Evolutionary conservation across 768 basidiomycete species (phyloP).

Genomic region (Gloeophyllum trabeum): DNA sequence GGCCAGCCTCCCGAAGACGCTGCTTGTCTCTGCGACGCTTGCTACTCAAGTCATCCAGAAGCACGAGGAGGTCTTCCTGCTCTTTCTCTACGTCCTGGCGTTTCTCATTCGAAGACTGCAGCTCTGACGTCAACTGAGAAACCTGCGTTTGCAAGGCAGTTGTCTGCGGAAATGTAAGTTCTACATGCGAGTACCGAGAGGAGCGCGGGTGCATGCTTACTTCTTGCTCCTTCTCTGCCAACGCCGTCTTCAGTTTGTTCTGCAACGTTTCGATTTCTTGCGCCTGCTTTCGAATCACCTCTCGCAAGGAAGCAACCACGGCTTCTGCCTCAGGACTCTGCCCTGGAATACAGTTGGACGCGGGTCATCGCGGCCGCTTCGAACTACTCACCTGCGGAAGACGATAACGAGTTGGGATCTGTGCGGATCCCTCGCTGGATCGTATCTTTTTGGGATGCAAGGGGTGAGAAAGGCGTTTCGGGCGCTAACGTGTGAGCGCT

Average conservation of each 20-base stretch:
- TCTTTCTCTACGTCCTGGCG: conserved; percentile 86
- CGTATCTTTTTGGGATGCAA: conserved; percentile 35
- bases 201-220: conserved; percentile 14
- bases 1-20: conserved; percentile 55
- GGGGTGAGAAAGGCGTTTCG: neutral
- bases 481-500: conserved; percentile 18
- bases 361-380: neutral
- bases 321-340: conserved; percentile 69
- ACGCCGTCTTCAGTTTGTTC: conserved; percentile 37
- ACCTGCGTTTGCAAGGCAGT: conserved; percentile 35
- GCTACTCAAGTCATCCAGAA: conserved; percentile 82
- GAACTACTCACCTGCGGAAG: conserved; percentile 41
- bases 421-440: conserved; percentile 62
- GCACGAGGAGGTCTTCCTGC: conserved; percentile 89
- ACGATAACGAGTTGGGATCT: conserved; percentile 55
- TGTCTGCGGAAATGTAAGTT: conserved; percentile 19
- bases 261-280: conserved; percentile 66
- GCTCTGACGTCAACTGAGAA: conserved; percentile 29
- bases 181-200: conserved; percentile 2
- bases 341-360: conserved; percentile 22
- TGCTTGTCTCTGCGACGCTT: conserved; percentile 83
- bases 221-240: conserved; percentile 23
- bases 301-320: conserved; percentile 74
- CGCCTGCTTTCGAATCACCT: conserved; percentile 75
- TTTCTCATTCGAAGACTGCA: conserved; percentile 47